Evolutionary conservation across 495 filamentous ascomycete species (phyloP).

Genomic region (Lindgomyces ingoldianus): DNA sequence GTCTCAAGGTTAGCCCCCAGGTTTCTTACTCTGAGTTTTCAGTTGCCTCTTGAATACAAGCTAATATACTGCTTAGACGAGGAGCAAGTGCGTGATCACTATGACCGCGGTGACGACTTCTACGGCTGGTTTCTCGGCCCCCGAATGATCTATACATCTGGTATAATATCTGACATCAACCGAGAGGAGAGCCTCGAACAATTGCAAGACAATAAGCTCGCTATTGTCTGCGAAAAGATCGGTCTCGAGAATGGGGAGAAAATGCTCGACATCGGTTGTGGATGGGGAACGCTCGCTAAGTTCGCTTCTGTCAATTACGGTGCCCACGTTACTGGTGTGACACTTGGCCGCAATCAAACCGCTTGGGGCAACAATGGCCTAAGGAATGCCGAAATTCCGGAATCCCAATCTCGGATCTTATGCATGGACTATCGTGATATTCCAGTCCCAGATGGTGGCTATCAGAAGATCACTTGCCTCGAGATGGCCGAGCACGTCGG

Average conservation of each 20-base stretch:
- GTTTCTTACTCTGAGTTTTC: not conserved
- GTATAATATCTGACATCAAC: conserved; percentile 74
- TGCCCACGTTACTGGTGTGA: conserved; percentile 75
- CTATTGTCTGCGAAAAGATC: conserved; percentile 84
- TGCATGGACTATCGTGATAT: conserved; percentile 89
- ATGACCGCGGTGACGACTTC: conserved; percentile 86
- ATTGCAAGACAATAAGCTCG: conserved; percentile 87
- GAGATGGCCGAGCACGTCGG: conserved; percentile 94
- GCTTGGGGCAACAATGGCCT: conserved; percentile 79
- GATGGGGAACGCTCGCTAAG: conserved; percentile 82
- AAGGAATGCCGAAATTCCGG: conserved; percentile 64
- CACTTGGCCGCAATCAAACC: conserved; percentile 80
- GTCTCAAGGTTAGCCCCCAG: conserved; percentile 59
- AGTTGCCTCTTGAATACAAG: not conserved
- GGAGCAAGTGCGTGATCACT: conserved; percentile 84
- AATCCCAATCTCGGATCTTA: conserved; percentile 72
- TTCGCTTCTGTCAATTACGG: conserved; percentile 79
- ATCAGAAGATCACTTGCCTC: conserved; percentile 83
- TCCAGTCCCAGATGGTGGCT: conserved; percentile 64
- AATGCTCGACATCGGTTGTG: conserved; percentile 82
- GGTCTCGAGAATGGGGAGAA: conserved; percentile 67
- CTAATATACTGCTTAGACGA: conserved; percentile 58
- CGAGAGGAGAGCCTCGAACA: conserved; percentile 78
- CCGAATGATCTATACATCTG: conserved; percentile 88
- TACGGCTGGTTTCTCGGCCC: conserved; percentile 89